Conservation (phyloP, 129 eudicot species). For the Flaveria bidentis region DNA sequence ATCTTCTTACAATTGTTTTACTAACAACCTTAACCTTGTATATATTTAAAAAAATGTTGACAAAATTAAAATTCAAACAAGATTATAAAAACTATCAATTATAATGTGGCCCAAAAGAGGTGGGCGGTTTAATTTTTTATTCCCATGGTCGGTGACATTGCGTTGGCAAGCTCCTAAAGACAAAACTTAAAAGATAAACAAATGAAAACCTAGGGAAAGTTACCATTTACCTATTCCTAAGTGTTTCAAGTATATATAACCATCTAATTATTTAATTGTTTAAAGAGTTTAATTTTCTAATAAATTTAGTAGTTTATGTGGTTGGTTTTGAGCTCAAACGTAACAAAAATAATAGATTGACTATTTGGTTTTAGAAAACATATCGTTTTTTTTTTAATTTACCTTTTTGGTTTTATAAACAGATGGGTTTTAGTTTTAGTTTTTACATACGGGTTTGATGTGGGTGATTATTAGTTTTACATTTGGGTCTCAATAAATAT, state of each 20-base stretch:
- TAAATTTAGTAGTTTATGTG: no score
- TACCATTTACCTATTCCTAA: background rate
- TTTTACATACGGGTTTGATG: no score
- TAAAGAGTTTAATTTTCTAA: background rate
- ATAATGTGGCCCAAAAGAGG: slow-evolving; percentile 21
- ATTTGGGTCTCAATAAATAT: no score
- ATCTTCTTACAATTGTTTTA: background rate
- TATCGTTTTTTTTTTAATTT: no score
- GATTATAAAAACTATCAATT: background rate
- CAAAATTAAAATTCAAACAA: background rate
- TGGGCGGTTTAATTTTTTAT: slow-evolving; percentile 30
- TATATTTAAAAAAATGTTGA: background rate
- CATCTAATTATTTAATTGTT: background rate
- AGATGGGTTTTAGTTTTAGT: no score
- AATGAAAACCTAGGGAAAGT: background rate
- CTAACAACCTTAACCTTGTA: background rate
- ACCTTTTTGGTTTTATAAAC: no score
- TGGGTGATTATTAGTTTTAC: no score
- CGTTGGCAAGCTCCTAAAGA: slow-evolving; percentile 32
- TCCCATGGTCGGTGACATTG: slow-evolving; percentile 35
- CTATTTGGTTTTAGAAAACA: no score
- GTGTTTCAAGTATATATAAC: background rate
- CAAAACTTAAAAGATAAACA: slow-evolving; percentile 10
- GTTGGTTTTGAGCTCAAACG: no score
- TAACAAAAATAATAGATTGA: no score